A percentile compares a stretch with the other conserved stretches of the same genome.
Conservation (phyloP, 108 stramenopile species). For the Hondaea fermentalgiana region DNA sequence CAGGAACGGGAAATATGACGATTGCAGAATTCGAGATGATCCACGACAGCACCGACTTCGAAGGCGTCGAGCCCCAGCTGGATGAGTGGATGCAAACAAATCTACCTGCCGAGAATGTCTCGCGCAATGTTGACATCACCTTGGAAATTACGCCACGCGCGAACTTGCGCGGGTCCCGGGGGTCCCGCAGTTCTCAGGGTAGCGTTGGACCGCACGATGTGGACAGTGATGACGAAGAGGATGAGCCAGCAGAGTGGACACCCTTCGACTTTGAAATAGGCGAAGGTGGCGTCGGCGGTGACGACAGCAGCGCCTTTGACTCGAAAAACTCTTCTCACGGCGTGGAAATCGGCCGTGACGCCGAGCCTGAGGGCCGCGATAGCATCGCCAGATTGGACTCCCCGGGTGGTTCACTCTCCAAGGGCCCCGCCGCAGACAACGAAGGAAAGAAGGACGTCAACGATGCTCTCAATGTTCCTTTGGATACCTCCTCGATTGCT, state of each 20-base stretch:
- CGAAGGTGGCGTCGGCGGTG: neutral
- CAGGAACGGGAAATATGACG: constrained; percentile 40
- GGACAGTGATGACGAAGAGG: neutral
- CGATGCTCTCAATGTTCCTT: too few species aligned
- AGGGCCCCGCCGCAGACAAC: too few species aligned
- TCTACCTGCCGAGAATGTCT: neutral
- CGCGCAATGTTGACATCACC: neutral
- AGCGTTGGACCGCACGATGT: neutral
- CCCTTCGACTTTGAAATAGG: constrained; percentile 14
- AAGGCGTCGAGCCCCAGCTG: neutral
- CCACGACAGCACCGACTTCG: neutral
- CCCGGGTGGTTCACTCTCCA: too few species aligned
- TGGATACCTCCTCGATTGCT: too few species aligned
- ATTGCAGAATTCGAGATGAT: constrained; percentile 57
- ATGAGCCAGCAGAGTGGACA: constrained; percentile 17
- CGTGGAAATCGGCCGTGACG: too few species aligned
- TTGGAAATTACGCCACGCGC: neutral
- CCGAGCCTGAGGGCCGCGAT: too few species aligned
- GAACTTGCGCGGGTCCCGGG: neutral
- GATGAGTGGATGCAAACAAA: constrained; percentile 22
- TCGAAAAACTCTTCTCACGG: too few species aligned
- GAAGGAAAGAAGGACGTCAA: too few species aligned
- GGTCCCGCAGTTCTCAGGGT: neutral
- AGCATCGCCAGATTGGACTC: too few species aligned
- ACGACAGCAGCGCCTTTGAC: neutral